Conservation (phyloP, 1,139 yeast genomes). For the Geotrichum phurueaensis region DNA sequence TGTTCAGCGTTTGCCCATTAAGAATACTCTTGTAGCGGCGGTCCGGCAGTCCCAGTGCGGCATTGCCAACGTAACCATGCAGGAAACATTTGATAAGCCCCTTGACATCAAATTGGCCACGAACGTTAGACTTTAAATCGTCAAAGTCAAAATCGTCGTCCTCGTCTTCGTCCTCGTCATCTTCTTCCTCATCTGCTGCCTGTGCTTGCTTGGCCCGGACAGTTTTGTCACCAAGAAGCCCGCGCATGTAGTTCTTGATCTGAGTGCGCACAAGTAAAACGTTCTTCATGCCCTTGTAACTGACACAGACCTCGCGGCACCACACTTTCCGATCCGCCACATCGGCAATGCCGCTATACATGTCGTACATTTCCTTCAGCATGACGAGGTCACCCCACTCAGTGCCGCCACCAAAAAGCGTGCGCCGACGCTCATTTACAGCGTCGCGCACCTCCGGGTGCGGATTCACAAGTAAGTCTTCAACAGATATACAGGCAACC, state of each 20-base stretch:
- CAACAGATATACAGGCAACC: slow-evolving; percentile 88
- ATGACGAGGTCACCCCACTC: slow-evolving; percentile 78
- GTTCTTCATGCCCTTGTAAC: slow-evolving; percentile 72
- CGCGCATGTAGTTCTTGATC: slow-evolving; percentile 60
- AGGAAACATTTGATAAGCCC: slow-evolving; percentile 64
- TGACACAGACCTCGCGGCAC: slow-evolving; percentile 76
- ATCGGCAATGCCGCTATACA: slow-evolving; percentile 41
- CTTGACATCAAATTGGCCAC: slow-evolving; percentile 45
- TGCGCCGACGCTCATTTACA: slow-evolving; percentile 45
- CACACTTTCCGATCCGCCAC: slow-evolving; percentile 59
- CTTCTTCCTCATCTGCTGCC: slow-evolving; percentile 7
- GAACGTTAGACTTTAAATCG: slow-evolving; percentile 15
- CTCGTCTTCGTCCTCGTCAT: slow-evolving; percentile 24
- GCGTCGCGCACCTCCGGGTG: slow-evolving; percentile 78
- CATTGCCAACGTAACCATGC: slow-evolving; percentile 73
- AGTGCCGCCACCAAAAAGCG: slow-evolving; percentile 60
- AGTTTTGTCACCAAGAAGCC: slow-evolving; percentile 16
- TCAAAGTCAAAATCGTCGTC: slow-evolving; percentile 14
- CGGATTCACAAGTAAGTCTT: slow-evolving; percentile 75
- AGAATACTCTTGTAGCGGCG: slow-evolving; percentile 81
- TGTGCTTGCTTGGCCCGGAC: background rate
- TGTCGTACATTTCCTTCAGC: slow-evolving; percentile 69
- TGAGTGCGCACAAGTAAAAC: slow-evolving; percentile 73
- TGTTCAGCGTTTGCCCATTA: slow-evolving; percentile 56
- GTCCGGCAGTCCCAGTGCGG: slow-evolving; percentile 94